Base-by-base conservation (phyloP, 768 basidiomycete genomes). In the Tubosaeta sp. region DNA sequence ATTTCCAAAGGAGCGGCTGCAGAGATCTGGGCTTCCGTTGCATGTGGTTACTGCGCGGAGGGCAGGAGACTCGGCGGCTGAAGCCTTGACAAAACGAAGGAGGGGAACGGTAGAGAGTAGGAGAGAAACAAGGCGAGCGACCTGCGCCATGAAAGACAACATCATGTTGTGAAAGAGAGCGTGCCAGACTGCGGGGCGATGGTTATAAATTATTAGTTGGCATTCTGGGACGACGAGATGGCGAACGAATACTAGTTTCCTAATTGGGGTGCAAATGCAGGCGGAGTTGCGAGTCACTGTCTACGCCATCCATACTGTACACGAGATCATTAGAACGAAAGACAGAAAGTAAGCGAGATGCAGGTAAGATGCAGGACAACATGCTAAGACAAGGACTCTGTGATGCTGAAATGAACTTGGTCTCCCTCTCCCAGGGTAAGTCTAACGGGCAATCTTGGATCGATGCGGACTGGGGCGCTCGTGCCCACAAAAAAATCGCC, bases 11-110 rank as follows among this genome's bases (percentile, higher is more conserved):
- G 78, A 78, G 54, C 80, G 78, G 55, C 68, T 66, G 69, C 95
- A 98, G 22, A 94, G 76, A 74, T 91, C 84, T 8, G 86, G 64
- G 58, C 85, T 78, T 2, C 95, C 95, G 63, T 97, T 97, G 73
- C 95, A 97, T 4, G 76, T 75, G 0, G 88, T 83, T 3, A 43
- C 43, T 14, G 88, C 87, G 9, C 85, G 79, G 43, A 72, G 75
- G 42, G 29, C 0, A 7, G 47, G 54, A 6, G 38, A 42, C 32
- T 17, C 34, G 17, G 45, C n/a, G 4, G 55, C 52, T 9, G 56
- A 59, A 34, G 64, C 66, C 25, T 27, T n/a, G 33, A 48, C 68
- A 12, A 53, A 17, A 25, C 16, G 26, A 34, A 14, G 29, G 35
- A 35, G 44, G 2, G 35, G 38, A 32, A 31, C 6, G 22, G 29